Conservation (phyloP, 768 basidiomycete genomes). For the Amanita pseudoporphyria region DNA sequence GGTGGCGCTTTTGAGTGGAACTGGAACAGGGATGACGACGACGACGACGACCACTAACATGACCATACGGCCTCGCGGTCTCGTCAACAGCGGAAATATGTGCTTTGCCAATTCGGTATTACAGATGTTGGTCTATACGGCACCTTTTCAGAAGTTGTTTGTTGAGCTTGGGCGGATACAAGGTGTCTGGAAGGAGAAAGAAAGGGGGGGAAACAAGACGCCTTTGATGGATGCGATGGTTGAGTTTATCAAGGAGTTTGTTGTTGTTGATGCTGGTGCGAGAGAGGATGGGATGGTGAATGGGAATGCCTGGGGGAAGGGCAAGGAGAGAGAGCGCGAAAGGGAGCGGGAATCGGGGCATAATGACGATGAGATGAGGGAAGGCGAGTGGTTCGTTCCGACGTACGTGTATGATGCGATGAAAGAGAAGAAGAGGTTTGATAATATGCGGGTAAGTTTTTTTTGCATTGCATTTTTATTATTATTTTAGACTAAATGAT, state of each 20-base stretch:
- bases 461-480: constrained; percentile 3
- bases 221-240: constrained; percentile 63
- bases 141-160: constrained; percentile 79
- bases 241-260: constrained; percentile 74
- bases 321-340: constrained; percentile 21
- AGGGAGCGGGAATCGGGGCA: constrained; percentile 9
- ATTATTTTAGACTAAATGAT: not conserved
- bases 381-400: constrained; percentile 70
- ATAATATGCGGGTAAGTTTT: constrained; percentile 73
- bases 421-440: constrained; percentile 89
- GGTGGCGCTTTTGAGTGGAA: constrained; percentile 36
- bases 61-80: constrained; percentile 59
- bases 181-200: constrained; percentile 17
- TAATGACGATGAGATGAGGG: constrained; percentile 37
- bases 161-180: constrained; percentile 54
- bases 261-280: constrained; percentile 27
- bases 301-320: constrained; percentile 13
- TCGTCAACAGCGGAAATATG: constrained; percentile 94
- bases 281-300: constrained; percentile 12
- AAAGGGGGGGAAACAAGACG: constrained; percentile 22
- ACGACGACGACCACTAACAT: not conserved
- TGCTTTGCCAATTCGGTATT: constrained; percentile 96
- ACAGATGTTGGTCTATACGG: constrained; percentile 82
- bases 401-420: constrained; percentile 85
- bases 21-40: not conserved